Percentiles rank a stretch among this genome's conserved stretches.
Conservation (phyloP, 129 eudicot species). For the Artemisia argyi region DNA sequence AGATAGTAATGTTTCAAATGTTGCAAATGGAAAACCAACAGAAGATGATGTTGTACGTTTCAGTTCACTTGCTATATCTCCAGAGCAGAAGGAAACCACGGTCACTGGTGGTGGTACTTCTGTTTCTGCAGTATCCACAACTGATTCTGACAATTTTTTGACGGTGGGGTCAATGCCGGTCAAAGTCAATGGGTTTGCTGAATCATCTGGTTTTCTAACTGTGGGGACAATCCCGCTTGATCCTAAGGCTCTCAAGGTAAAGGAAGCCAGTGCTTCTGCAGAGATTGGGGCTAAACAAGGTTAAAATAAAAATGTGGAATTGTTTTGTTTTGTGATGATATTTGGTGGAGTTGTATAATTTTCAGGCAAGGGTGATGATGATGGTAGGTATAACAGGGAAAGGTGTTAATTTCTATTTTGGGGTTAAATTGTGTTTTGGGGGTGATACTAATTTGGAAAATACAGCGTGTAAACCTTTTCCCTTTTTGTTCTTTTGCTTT, state of each 20-base stretch:
- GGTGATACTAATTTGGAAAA: slow-evolving; percentile 31
- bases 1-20: slow-evolving; percentile 10
- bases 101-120: not conserved
- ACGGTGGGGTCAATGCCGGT: slow-evolving; percentile 77
- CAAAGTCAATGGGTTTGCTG: slow-evolving; percentile 41
- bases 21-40: slow-evolving; percentile 29
- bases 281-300: slow-evolving; percentile 17
- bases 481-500: slow-evolving; percentile 30
- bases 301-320: not conserved
- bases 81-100: slow-evolving; percentile 30
- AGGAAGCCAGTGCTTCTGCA: slow-evolving; percentile 18
- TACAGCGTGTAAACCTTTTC: slow-evolving; percentile 36
- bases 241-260: slow-evolving; percentile 52
- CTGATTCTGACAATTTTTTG: slow-evolving; percentile 31
- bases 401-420: slow-evolving; percentile 27
- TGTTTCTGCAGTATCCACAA: slow-evolving; percentile 6
- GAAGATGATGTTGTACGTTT: slow-evolving; percentile 38
- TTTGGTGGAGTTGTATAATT: slow-evolving; percentile 25
- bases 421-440: slow-evolving; percentile 27
- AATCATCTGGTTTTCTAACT: slow-evolving; percentile 51
- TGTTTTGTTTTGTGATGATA: slow-evolving; percentile 11
- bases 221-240: slow-evolving; percentile 80
- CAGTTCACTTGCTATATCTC: slow-evolving; percentile 39
- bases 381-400: slow-evolving; percentile 18
- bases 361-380: slow-evolving; percentile 17